Evolutionary conservation across 768 basidiomycete genomes (phyloP), one percentile per base, ranked within the genome.

Genomic region (Pisolithus tinctorius): DNA sequence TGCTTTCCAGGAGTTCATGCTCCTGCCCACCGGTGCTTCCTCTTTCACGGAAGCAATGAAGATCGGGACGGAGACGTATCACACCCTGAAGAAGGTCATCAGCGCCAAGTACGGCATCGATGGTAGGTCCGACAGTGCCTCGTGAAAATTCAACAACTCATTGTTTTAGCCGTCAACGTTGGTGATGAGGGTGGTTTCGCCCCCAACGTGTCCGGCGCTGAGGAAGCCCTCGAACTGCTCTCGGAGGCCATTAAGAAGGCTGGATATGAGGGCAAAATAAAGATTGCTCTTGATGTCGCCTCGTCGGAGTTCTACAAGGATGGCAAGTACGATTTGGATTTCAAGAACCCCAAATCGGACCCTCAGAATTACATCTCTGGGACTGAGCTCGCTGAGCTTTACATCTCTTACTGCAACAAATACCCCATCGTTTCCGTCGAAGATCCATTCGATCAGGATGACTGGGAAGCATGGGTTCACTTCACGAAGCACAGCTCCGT

Each of bases 251-350:
- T 99, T 79, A 86, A 89, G 72, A 90, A 93, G 76, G 94, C 96
- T 25, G 96, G 96, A 39, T 97, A 96, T 71, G 89, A 95, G 69
- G 96, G 93, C 66, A 96, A 96, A 77, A 86, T 99, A 74, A 90
- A 97, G 74, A 98, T 99, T 69, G 95, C 88, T 53, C 89, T 99
- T 58, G 95, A 96, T 63, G 94, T 96, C 58, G 96, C 96, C 50
- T 96, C 94, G 2, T 97, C 95, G 70, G 96, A 99, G 72, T 99
- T 99, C 81, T 99, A 92, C 86, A 98, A 96, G 83, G 93, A 97
- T 5, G 95, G 94, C 62, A 97, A 97, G 76, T 99, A 99, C 72
- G 95, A 98, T 66, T 74, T 98, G 55, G 93, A 97, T 78, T 93
- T 93, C 81, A 93, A 99, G 82, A 97, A 97, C 83, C 90, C 95